phyloP scores from a whole-genome alignment of 225 moss, liverwort and hornwort genomes.

The Polytrichum commune region DNA sequence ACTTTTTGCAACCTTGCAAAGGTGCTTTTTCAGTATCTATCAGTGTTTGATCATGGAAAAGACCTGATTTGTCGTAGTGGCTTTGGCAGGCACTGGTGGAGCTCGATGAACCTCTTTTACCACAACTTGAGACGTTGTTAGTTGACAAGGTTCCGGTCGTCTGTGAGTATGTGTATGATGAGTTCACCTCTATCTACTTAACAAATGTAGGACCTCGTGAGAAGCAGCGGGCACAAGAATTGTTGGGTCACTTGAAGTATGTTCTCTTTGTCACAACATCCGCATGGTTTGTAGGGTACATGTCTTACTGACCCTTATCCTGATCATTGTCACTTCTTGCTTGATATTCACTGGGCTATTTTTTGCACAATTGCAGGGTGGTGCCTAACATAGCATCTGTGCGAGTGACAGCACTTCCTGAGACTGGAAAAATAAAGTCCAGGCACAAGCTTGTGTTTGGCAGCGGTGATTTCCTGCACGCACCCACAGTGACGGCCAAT shows the following conservation, averaged over 20 bases:
- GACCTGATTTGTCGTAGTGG: neutral
- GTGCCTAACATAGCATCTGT: slow-evolving; percentile 59
- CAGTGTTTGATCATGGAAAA: neutral
- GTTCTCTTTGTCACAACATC: neutral
- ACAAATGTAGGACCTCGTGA: slow-evolving; percentile 68
- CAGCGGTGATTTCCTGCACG: slow-evolving; percentile 69
- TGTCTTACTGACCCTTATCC: neutral
- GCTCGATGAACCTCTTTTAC: slow-evolving; percentile 51
- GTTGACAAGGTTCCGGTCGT: slow-evolving; percentile 48
- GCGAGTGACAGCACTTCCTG: slow-evolving; percentile 72
- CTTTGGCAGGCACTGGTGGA: slow-evolving; percentile 67
- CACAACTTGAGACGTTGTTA: slow-evolving; percentile 52
- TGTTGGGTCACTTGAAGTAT: slow-evolving; percentile 66
- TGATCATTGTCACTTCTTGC: neutral
- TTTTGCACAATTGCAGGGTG: slow-evolving; percentile 41
- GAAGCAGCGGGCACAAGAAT: slow-evolving; percentile 52
- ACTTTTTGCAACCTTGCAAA: neutral
- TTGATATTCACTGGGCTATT: neutral
- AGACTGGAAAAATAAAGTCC: slow-evolving; percentile 71
- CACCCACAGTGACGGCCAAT: slow-evolving; percentile 84
- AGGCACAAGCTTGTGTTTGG: slow-evolving; percentile 94
- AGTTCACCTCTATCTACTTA: slow-evolving; percentile 65
- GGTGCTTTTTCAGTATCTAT: neutral
- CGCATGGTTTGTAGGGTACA: neutral
- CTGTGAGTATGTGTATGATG: slow-evolving; percentile 71